Percentiles rank a stretch among this genome's conserved stretches.
phyloP scores from a whole-genome alignment of 441 rosid species.

The Mallotus japonicus region DNA sequence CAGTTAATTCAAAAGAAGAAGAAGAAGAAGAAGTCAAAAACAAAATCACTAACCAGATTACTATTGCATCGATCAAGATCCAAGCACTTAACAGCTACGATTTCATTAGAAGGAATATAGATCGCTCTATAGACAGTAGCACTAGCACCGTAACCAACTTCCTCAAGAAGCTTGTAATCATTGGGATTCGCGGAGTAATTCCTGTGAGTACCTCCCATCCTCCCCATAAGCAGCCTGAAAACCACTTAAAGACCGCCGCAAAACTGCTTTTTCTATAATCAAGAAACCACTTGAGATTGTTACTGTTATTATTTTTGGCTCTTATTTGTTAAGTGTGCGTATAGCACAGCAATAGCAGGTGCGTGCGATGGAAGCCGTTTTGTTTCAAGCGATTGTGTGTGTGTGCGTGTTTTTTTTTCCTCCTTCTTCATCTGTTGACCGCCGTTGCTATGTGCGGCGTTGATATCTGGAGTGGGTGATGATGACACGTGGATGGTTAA shows the following conservation, averaged over 20 bases:
- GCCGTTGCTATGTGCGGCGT: not conserved
- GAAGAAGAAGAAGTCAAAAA: too few species aligned
- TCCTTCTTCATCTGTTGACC: slow-evolving; percentile 13
- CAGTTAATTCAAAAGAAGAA: not conserved
- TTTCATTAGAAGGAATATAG: slow-evolving; percentile 75
- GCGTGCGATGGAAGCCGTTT: not conserved
- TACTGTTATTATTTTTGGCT: not conserved
- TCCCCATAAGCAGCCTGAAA: slow-evolving; percentile 35
- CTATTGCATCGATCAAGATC: slow-evolving; percentile 99
- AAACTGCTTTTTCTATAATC: slow-evolving; percentile 7
- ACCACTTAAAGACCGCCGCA: not conserved
- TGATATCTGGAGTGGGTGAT: too few species aligned
- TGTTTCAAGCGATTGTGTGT: not conserved
- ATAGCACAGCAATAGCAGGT: too few species aligned
- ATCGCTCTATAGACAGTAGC: slow-evolving; percentile 91
- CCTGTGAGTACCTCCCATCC: slow-evolving; percentile 49
- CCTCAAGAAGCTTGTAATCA: slow-evolving; percentile 86
- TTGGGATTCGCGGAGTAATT: slow-evolving; percentile 54
- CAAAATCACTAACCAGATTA: slow-evolving; percentile 63
- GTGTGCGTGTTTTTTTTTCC: too few species aligned
- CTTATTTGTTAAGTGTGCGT: not conserved
- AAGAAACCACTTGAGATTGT: not conserved
- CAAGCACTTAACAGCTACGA: slow-evolving; percentile 90
- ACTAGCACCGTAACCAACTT: slow-evolving; percentile 91
- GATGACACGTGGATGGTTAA: slow-evolving; percentile 5